Conservation (phyloP, 2,329 filamentous ascomycete genomes). For the Xylariaceae sp. region DNA sequence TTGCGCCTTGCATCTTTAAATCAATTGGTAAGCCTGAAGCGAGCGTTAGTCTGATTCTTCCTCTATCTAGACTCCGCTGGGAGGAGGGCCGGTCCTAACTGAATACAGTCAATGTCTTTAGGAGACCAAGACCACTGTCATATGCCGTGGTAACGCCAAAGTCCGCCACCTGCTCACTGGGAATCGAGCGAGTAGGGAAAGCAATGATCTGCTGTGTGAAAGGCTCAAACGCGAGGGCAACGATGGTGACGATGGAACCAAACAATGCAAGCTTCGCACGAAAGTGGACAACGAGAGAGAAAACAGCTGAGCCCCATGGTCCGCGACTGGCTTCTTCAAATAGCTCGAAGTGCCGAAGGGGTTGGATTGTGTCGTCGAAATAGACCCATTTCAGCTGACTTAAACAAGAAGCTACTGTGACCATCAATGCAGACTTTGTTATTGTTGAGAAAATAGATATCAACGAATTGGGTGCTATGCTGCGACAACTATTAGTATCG, state of each 20-base stretch:
- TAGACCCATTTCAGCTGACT: constrained; percentile 6
- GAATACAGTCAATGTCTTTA: constrained; percentile 3
- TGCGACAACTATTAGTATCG: too few species aligned
- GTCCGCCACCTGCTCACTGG: background rate
- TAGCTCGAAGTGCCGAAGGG: constrained; percentile 1
- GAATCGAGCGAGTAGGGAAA: background rate
- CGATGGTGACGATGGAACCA: constrained; percentile 2
- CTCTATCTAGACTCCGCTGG: background rate
- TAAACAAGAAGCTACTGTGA: constrained; percentile 2
- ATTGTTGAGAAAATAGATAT: constrained; percentile 3
- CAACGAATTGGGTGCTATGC: constrained; percentile 3
- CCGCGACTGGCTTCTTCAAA: constrained; percentile 6
- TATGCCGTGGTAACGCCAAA: constrained; percentile 1
- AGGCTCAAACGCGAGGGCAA: constrained; percentile 2
- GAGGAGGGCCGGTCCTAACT: background rate
- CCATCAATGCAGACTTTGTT: background rate
- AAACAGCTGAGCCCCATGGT: background rate
- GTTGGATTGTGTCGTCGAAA: background rate
- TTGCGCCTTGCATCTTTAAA: constrained; percentile 4
- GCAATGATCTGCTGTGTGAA: constrained; percentile 2
- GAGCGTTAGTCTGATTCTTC: background rate
- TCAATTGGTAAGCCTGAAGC: constrained; percentile 1
- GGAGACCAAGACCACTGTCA: constrained; percentile 1
- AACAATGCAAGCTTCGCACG: constrained; percentile 1
- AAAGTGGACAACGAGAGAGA: background rate